Evolutionary conservation across 2,329 filamentous ascomycete species (phyloP), one percentile per base, ranked within the genome.

Genomic region (Ophiostoma perfectum): DNA sequence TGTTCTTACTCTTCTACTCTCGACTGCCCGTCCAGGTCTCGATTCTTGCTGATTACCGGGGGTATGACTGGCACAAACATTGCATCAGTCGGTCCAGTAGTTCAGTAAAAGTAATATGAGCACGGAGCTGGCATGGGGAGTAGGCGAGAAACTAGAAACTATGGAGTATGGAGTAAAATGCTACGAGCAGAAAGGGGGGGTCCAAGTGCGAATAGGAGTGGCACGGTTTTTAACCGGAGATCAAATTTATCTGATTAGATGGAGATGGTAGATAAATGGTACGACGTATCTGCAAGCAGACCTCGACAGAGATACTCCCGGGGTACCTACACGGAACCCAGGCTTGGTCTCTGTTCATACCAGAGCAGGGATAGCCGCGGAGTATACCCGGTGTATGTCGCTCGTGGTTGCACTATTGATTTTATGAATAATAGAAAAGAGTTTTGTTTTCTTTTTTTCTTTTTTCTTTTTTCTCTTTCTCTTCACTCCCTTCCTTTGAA

Each of bases 211-310:
- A 60, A 7, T 39, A 60, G 12, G 55, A 27, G 55, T 60, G 55
- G 9, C 55, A 55, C 18, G 49, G 49, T 27, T 27, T 27, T 27
- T 55, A 36, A 63, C 38, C n/a, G n/a, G 60, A 41, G 60, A 63
- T 63, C 60, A 63, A 42, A 64, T 64, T 62, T 60, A 64, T 64
- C 60, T 64, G 38, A 64, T 64, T 42, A 64, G 60, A 64, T 64
- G 39, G 60, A 64, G 60, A 64, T 64, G 27, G 60, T 60, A 64
- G 60, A 64, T 64, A 64, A 64, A 63, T 63, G 38, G 5, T 5
- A 36, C 14, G 47, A 18, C 14, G n/a, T 27, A 27, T 27, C 27
- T 27, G 9, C 4, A 52, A 8, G 18, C 45, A 16, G 45, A 27
- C 42, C 42, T 8, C 11, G 42, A 44, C n/a, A 49, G 4, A 18